Base-by-base conservation (phyloP, 1,284 basidiomycete species). In the Ustilago esculenta region DNA sequence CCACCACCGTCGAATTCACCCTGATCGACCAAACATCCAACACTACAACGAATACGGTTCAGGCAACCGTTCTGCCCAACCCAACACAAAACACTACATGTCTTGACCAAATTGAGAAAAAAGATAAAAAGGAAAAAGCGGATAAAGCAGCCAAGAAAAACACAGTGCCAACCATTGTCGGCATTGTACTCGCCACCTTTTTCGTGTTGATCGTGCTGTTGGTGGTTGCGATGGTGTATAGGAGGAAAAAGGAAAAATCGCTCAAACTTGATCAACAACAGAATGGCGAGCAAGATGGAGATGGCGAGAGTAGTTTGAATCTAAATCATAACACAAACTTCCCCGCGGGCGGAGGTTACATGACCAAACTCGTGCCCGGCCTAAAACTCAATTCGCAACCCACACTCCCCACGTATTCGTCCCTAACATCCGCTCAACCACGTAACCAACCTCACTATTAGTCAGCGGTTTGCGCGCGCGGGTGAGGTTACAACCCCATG, bases 281-380 rank as follows among this genome's bases (percentile, higher is more conserved):
- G n/a, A n/a, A n/a, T n/a, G n/a, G n/a, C n/a, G n/a, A n/a, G n/a
- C n/a, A n/a, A n/a, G n/a, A n/a, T n/a, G n/a, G n/a, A n/a, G n/a
- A n/a, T n/a, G n/a, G n/a, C n/a, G n/a, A n/a, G n/a, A n/a, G n/a
- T n/a, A n/a, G n/a, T n/a, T n/a, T n/a, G n/a, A n/a, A n/a, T n/a
- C n/a, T n/a, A n/a, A n/a, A n/a, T n/a, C n/a, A n/a, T n/a, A n/a
- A 12, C 0, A 33, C 23, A 2, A 32, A 29, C 3, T 20, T 52
- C 0, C 54, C 55, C 1, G 55, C 66, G 0, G 67, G 67, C 2
- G 56, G 56, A 5, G 44, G 42, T 17, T 70, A 70, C 39, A 70
- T 70, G 67, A 44, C 56, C 3, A 46, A 42, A 2, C 39, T 70
- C 12, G 67, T 70, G 5, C 67, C 67, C 18, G 67, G 67, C 6